Base-by-base conservation (phyloP, 495 filamentous ascomycete species). In the Xylaria telfairii region DNA sequence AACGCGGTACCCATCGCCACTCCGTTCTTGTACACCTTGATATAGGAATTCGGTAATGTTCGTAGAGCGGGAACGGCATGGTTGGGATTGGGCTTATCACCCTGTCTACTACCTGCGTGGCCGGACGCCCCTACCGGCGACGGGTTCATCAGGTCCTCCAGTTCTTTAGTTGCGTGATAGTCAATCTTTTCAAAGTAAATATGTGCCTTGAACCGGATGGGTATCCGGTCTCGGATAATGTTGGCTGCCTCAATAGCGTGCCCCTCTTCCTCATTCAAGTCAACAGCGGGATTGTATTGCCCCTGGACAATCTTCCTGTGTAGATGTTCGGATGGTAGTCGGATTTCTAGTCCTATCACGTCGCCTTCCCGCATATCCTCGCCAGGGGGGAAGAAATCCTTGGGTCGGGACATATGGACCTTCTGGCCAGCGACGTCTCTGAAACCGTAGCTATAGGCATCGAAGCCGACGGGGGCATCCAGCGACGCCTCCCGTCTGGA, bases 111-210 rank as follows among this genome's bases (percentile, higher is more conserved):
- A 67, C 76, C 77, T n/a, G 65, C 65, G 37, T 76, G 28, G 46
- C 78, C 72, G 2, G 83, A 76, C 68, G 84, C 73, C 74, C 87
- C 77, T 75, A 90, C 74, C 57, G 92, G 81, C 32, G 91, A 82
- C 8, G 93, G 92, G 73, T 94, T 93, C 85, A 90, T 90, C 37
- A 94, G 85, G 47, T 95, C 91, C 72, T 97, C 95, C 26, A 98
- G 88, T 56, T 96, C 92, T 80, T 98, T 98, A 2, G 91, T 91
- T 2, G 92, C 81, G 71, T 92, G 91, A 77, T 97, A 95, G 75
- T 98, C 96, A 70, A 95, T 94, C 76, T 94, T 92, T 78, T 99
- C 96, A 81, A 97, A 97, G 81, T 95, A 97, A 63, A 94, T 90
- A 78, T 96, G 92, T 62, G 90, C 88, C 81, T 97, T 97, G 80